phyloP scores from a whole-genome alignment of 2,329 filamentous ascomycete species.

The Xylaria sp. region DNA sequence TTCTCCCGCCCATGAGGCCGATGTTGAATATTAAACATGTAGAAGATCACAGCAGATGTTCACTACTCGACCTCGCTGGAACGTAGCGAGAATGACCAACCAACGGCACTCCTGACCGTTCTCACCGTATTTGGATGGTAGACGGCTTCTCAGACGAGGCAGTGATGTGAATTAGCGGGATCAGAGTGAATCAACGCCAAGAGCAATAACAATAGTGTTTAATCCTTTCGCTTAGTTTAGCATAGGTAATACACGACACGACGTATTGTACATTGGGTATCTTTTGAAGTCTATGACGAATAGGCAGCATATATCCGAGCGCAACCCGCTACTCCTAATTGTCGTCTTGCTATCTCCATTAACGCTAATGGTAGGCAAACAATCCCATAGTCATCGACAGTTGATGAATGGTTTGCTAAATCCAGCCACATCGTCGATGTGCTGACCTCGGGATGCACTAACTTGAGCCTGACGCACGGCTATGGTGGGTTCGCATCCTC shows the following conservation, averaged over 20 bases:
- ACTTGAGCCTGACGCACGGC: background rate
- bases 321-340: background rate
- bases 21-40: too few relatives aligned
- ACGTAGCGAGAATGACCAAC: background rate
- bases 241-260: background rate
- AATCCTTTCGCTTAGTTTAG: background rate
- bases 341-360: background rate
- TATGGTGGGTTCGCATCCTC: constrained; percentile 29
- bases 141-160: background rate
- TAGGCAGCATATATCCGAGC: background rate
- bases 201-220: background rate
- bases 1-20: background rate
- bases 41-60: background rate
- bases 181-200: background rate
- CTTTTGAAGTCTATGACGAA: background rate
- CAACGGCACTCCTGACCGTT: background rate
- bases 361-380: background rate
- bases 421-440: background rate
- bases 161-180: background rate
- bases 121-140: background rate
- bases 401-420: background rate
- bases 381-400: background rate
- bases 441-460: background rate
- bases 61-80: background rate
- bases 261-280: constrained; percentile 25